Evolutionary conservation across 2,329 filamentous ascomycete genomes (phyloP).

Genomic region (Ascochyta rabiei): DNA sequence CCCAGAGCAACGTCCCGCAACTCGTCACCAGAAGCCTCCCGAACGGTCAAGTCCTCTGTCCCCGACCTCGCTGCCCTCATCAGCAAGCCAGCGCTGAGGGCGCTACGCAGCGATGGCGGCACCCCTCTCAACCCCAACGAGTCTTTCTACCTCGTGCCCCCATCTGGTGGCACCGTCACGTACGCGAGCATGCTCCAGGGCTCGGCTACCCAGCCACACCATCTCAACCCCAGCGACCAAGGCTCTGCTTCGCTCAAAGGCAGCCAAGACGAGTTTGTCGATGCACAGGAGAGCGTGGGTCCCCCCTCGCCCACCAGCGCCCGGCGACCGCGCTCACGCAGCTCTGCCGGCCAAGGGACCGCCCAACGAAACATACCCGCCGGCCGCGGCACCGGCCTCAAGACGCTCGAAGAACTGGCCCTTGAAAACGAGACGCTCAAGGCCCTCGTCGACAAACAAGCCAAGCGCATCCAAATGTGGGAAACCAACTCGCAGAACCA

Average conservation of each 20-base stretch:
- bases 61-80: conserved; percentile 85
- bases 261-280: conserved; percentile 78
- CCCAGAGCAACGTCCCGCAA: conserved; percentile 33
- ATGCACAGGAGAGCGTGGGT: conserved; percentile 72
- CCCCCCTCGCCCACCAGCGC: conserved; percentile 54
- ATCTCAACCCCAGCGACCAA: conserved; percentile 45
- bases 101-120: conserved; percentile 68
- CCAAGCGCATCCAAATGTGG: conserved; percentile 87
- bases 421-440: conserved; percentile 88
- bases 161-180: conserved; percentile 86
- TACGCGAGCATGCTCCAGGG: conserved; percentile 81
- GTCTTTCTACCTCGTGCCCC: conserved; percentile 89
- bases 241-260: conserved; percentile 45
- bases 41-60: conserved; percentile 55
- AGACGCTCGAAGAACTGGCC: conserved; percentile 84
- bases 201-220: conserved; percentile 45
- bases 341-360: conserved; percentile 24
- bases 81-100: conserved; percentile 81
- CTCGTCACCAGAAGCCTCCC: conserved; percentile 37
- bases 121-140: conserved; percentile 55
- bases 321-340: conserved; percentile 38
- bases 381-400: conserved; percentile 52
- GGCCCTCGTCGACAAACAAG: conserved; percentile 82
- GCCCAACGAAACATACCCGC: conserved; percentile 39
- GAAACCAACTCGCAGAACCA: conserved; percentile 90